Evolutionary conservation across 2,329 filamentous ascomycete species (phyloP).

Genomic region (Podosphaera fusca): DNA sequence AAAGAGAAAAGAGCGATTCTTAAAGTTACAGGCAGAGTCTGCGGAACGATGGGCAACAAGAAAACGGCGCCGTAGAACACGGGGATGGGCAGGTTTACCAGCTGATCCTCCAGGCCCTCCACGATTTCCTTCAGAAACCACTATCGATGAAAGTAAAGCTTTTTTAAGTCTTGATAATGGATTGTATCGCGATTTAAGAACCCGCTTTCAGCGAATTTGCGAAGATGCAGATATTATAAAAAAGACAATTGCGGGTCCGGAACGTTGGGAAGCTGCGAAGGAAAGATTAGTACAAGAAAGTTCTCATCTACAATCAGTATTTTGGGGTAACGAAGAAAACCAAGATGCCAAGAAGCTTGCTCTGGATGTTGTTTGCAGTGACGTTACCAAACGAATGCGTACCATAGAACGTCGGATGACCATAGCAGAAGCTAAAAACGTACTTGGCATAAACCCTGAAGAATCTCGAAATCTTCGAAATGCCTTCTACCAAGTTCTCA

Average conservation of each 20-base stretch:
- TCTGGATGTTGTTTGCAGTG: conserved; percentile 56
- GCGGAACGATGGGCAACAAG: conserved; percentile 36
- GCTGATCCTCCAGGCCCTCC: conserved; percentile 44
- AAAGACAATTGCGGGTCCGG: conserved; percentile 51
- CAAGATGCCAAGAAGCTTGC: conserved; percentile 41
- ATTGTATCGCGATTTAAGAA: conserved; percentile 39
- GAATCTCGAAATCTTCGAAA: conserved; percentile 41
- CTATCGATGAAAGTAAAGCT: conserved; percentile 53
- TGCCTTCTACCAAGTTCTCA: conserved; percentile 42
- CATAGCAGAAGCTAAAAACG: conserved; percentile 51
- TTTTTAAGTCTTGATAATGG: conserved; percentile 40
- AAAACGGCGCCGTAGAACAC: conserved; percentile 44
- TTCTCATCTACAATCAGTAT: conserved; percentile 35
- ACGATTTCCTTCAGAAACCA: conserved; percentile 63
- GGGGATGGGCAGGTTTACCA: conserved; percentile 43
- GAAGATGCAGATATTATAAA: conserved; percentile 42
- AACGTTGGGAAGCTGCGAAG: conserved; percentile 52
- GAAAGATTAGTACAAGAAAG: conserved; percentile 40
- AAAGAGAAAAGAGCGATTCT: conserved; percentile 29
- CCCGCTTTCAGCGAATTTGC: conserved; percentile 48
- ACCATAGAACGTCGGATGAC: conserved; percentile 41
- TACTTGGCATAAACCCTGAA: conserved; percentile 43
- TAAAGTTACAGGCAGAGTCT: conserved; percentile 32
- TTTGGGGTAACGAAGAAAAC: conserved; percentile 34
- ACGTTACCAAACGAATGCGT: conserved; percentile 62